Evolutionary conservation across 371 early-diverging fungal genomes (phyloP).

Genomic region (Ordospora colligata): DNA sequence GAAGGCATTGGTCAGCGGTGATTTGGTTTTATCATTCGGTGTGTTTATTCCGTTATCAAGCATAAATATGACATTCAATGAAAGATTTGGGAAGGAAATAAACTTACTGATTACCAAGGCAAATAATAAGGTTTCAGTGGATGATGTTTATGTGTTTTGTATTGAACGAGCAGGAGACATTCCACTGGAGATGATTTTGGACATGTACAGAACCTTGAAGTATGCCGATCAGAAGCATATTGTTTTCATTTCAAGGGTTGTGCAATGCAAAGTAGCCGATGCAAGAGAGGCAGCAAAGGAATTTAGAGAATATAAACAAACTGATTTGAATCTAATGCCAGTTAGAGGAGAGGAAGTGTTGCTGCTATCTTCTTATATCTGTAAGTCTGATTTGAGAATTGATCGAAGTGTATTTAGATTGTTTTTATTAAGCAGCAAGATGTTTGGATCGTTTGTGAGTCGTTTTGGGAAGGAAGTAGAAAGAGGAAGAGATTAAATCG

Average conservation of each 20-base stretch:
- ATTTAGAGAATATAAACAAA: conserved; percentile 3
- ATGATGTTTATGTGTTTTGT: conserved; percentile 2
- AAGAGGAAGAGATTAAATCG: neutral
- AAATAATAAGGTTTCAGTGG: neutral
- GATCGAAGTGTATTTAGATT: conserved; percentile 4
- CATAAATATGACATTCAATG: neutral
- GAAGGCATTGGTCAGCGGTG: conserved; percentile 13
- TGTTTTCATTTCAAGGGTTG: conserved; percentile 4
- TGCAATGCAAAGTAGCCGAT: neutral
- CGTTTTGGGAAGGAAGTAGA: neutral
- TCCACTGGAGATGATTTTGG: conserved; percentile 4
- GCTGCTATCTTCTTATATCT: neutral
- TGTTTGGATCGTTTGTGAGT: neutral
- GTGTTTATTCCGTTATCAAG: neutral
- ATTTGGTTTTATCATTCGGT: conserved; percentile 3
- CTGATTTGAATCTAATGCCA: conserved; percentile 1
- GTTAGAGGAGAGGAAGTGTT: conserved; percentile 8
- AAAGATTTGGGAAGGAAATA: neutral
- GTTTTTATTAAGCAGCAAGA: neutral
- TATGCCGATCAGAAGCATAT: neutral
- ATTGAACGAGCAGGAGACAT: neutral
- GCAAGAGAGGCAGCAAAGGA: neutral
- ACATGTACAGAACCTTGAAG: neutral
- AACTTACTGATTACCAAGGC: neutral
- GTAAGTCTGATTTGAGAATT: neutral